Conservation (phyloP, 257 asterid genomes). For the Ligustrum vulgare region DNA sequence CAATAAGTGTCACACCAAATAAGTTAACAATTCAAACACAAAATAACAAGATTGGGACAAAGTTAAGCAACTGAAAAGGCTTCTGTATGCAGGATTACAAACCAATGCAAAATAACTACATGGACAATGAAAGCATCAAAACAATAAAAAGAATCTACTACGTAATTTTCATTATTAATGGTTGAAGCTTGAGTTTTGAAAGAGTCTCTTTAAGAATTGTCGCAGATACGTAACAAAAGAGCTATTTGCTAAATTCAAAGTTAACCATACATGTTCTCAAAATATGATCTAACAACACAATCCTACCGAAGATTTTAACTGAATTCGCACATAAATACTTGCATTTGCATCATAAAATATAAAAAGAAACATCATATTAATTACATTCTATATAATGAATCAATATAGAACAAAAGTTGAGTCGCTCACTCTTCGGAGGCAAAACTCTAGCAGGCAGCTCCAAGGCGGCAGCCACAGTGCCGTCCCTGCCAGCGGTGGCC, state of each 20-base stretch:
- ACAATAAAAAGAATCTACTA: background rate
- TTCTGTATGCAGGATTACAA: background rate
- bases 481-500: constrained; percentile 20
- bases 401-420: constrained; percentile 3
- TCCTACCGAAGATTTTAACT: background rate
- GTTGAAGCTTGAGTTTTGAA: background rate
- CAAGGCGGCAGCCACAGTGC: constrained; percentile 35
- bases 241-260: background rate
- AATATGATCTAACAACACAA: constrained; percentile 10
- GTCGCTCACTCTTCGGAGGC: constrained; percentile 87
- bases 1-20: constrained; percentile 14
- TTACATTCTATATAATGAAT: background rate
- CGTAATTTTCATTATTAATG: background rate
- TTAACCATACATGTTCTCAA: background rate
- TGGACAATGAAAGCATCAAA: background rate
- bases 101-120: constrained; percentile 1
- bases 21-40: constrained; percentile 6
- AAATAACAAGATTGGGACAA: background rate
- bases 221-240: background rate
- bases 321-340: background rate
- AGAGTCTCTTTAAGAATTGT: background rate
- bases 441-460: constrained; percentile 62
- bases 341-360: background rate
- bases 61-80: background rate
- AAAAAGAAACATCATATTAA: background rate